Base-by-base conservation (phyloP, 495 filamentous ascomycete species). In the Lasiosphaeria hispida region DNA sequence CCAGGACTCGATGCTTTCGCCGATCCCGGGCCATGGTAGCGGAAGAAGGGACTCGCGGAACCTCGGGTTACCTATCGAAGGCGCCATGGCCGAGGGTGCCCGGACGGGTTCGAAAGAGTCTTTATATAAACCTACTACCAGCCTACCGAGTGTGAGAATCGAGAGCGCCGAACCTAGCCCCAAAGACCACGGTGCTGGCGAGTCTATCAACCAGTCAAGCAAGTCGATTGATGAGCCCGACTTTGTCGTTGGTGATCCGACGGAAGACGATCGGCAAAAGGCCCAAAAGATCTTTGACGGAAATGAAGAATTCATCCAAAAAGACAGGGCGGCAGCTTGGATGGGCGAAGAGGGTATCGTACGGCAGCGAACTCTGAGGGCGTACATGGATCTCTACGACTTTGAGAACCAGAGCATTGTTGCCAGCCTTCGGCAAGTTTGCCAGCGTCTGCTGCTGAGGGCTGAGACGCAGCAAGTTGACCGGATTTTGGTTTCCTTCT, bases 381-480 rank as follows among this genome's bases (percentile, higher is more conserved):
- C 95, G 3, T 99, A 96, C 68, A 94, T 97, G 87, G 84, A 89
- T 56, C 73, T 96, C 10, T 97, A 92, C 65, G 87, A 96, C 65
- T 97, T 90, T 78, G 79, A 83, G 19, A 87, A 88, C 63, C 72
- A 87, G 64, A 95, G 91, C 70, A 89, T 97, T 48, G 80, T 97
- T 40, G 74, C 81, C 14, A 85, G 91, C 10, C 76, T 97, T 52
- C 86, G 94, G 41, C 80, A 83, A 47, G 80, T 99, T 37, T 99
- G 95, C 69, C 77, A 80, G 42, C 86, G 88, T 19, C 75, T 97
- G n/a, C 80, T 94, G 15, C 75, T 99, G 42, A 88, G 88, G 66
- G 94, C 89, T 19, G 94, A 99, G 75, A 95, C 92, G 17, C 94
- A 99, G 72, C 94, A 99, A 70, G 88, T 99, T 8, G 95, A 97